Evolutionary conservation across 345 rosid genomes (phyloP), one percentile per base, ranked within the genome.

Genomic region (Kandelia obovata): DNA sequence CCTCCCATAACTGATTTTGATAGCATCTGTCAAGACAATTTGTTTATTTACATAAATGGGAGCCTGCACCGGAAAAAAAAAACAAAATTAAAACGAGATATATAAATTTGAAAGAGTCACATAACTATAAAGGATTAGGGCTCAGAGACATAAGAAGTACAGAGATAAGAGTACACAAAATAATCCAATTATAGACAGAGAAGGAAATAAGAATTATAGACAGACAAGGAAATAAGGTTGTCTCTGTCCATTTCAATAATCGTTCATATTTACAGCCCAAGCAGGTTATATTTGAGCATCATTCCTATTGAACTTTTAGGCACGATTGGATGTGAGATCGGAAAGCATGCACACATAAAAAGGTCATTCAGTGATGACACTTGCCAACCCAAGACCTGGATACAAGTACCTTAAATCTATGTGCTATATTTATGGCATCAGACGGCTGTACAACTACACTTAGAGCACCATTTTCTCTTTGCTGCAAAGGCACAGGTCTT

Each of bases 41-140:
- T 87, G 77, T 85, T 83, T 94, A 74, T 78, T 87, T 58, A 94
- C 90, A 79, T 81, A 88, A 78, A 94, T 85, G n/a, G 98, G 98
- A 70, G 88, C 96, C 97, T 94, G 90, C 69, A 73, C 84, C 2
- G 10, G 10, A 35, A 35, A 35, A 35, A 68, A 32, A 53, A 51
- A 58, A 77, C 57, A 65, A 58, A 72, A 68, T 53, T 28, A 64
- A 65, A n/a, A 25, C 11, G 19, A 32, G 70, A 75, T 34, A 34
- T 35, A 53, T 65, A 47, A 34, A 61, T 53, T 5, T 28, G 55
- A 73, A 30, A 52, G 37, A 15, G 58, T n/a, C 15, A 63, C 28
- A 73, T 32, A 23, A 61, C 13, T 13, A 27, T 7, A 55, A 8
- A 55, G 4, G 58, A 53, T n/a, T 19, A 53, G 10, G 10, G 20